A percentile compares a stretch with the other conserved stretches of the same genome.
phyloP scores from a whole-genome alignment of 257 asterid species.

The Solanum clarkiae region DNA sequence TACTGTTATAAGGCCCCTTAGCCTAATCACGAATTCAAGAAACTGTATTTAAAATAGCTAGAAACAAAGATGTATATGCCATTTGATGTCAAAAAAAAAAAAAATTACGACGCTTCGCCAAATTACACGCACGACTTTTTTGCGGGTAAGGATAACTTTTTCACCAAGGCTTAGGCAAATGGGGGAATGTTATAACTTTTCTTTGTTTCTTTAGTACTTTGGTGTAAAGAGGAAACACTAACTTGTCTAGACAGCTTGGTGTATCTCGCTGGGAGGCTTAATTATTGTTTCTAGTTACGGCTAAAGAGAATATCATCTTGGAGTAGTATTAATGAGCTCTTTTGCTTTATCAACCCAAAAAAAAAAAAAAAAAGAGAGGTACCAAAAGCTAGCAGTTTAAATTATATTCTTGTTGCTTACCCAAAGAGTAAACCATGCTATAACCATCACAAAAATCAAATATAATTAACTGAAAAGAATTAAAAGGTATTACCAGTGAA shows the following conservation, averaged over 20 bases:
- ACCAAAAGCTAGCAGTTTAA: background rate
- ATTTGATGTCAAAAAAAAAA: background rate
- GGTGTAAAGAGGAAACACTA: background rate
- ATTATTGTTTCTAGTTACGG: background rate
- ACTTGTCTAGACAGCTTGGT: background rate
- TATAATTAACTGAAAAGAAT: background rate
- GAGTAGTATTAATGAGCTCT: background rate
- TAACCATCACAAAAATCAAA: background rate
- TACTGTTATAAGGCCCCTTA: background rate
- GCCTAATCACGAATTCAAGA: background rate
- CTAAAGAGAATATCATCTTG: background rate
- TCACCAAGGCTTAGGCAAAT: background rate
- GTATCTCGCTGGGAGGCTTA: background rate
- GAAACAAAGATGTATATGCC: background rate
- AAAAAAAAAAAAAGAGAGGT: background rate
- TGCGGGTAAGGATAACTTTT: background rate
- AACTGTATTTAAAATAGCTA: background rate
- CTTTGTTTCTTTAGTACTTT: background rate
- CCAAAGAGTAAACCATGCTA: background rate
- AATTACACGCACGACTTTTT: background rate
- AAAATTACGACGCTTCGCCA: background rate
- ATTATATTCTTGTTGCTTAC: background rate
- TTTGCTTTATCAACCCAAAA: background rate
- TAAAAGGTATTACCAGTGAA: constrained; percentile 43
- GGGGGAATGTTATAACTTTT: background rate